Percentiles rank a stretch among this genome's conserved stretches.
Evolutionary conservation across 2,329 filamentous ascomycete genomes (phyloP).

Genomic region (Exophiala viscosa): DNA sequence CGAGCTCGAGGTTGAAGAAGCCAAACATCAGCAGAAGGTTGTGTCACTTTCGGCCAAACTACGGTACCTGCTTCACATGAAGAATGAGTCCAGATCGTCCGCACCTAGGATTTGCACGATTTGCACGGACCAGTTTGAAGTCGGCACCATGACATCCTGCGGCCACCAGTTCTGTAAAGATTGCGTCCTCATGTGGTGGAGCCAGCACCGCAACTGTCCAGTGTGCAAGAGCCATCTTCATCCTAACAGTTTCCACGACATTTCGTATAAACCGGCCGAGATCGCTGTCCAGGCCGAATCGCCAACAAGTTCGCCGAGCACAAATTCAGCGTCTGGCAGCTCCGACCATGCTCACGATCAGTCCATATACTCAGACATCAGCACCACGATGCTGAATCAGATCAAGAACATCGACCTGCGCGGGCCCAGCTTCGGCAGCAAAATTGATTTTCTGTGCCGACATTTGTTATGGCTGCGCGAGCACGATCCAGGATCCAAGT

Average conservation of each 20-base stretch:
- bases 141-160: constrained; percentile 80
- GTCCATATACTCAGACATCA: constrained; percentile 74
- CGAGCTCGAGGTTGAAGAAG: constrained; percentile 45
- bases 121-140: constrained; percentile 70
- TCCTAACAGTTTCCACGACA: constrained; percentile 71
- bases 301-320: constrained; percentile 3
- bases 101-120: constrained; percentile 76
- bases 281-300: constrained; percentile 62
- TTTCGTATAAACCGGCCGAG: constrained; percentile 74
- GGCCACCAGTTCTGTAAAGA: constrained; percentile 90
- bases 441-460: constrained; percentile 76
- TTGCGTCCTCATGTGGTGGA: constrained; percentile 78
- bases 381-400: constrained; percentile 64
- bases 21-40: constrained; percentile 55
- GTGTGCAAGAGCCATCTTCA: constrained; percentile 72
- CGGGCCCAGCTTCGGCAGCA: constrained; percentile 70
- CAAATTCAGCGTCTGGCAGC: constrained; percentile 1
- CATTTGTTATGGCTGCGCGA: constrained; percentile 83
- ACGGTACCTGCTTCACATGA: constrained; percentile 65
- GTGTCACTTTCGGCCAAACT: constrained; percentile 66
- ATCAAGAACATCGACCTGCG: constrained; percentile 78
- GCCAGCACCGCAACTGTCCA: constrained; percentile 70
- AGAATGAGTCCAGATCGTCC: constrained; percentile 59
- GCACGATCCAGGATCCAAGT: constrained; percentile 81
- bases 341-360: constrained; percentile 35